Conservation (phyloP, 2,329 filamentous ascomycete species). For the Colletotrichum liaoningense region DNA sequence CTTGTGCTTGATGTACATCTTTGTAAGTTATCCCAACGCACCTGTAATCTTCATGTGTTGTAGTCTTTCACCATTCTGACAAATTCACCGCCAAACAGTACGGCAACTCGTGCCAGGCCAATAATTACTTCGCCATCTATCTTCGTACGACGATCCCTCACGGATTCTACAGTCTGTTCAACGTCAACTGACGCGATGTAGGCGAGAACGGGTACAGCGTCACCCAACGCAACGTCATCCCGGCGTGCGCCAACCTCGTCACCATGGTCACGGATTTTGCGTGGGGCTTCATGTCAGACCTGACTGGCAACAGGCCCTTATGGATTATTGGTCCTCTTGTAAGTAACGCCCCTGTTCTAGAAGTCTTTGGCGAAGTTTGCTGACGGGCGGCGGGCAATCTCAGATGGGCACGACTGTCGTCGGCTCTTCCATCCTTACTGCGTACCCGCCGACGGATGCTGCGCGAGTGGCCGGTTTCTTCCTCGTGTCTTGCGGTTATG, state of each 20-base stretch:
- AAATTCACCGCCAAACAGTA: not conserved
- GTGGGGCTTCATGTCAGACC: constrained; percentile 20
- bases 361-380: no score
- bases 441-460: constrained; percentile 2
- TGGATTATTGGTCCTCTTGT: constrained; percentile 21
- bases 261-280: constrained; percentile 25
- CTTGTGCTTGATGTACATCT: constrained; percentile 42
- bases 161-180: no score
- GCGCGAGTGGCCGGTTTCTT: constrained; percentile 21
- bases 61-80: not conserved
- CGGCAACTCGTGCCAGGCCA: constrained; percentile 21
- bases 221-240: constrained; percentile 26
- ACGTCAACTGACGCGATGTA: not conserved
- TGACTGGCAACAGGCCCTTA: constrained; percentile 6
- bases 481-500: constrained; percentile 14
- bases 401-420: constrained; percentile 21
- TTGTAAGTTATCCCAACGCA: constrained; percentile 37
- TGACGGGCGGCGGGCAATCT: not conserved
- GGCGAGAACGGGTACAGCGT: constrained; percentile 24
- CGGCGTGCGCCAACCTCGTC: constrained; percentile 25
- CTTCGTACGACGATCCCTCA: not conserved
- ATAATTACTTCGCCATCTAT: constrained; percentile 21
- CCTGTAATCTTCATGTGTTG: no score
- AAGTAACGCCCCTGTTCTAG: not conserved
- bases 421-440: constrained; percentile 16